phyloP scores from a whole-genome alignment of 139 green algal species.

The Marvania coccoides region DNA sequence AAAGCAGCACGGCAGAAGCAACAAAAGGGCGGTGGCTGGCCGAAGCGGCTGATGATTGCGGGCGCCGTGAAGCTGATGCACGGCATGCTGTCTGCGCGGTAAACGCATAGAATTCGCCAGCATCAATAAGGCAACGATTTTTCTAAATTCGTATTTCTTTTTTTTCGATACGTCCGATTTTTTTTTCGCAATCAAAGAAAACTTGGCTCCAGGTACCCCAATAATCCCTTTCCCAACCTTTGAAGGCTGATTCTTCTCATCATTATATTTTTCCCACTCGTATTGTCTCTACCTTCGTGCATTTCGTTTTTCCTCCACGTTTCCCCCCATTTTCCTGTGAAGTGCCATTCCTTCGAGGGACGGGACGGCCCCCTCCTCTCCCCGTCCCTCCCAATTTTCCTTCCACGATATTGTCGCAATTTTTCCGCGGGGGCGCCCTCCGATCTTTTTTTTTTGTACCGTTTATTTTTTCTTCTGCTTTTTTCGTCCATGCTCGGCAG shows the following conservation, averaged over 20 bases:
- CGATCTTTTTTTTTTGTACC: no score
- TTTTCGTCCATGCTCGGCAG: no score
- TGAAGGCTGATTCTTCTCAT: no score
- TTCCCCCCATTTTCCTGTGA: not conserved
- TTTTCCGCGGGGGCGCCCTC: no score
- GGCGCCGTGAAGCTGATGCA: slow-evolving; percentile 5
- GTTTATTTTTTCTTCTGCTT: no score
- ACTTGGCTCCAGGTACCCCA: not conserved
- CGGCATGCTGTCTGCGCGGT: not conserved
- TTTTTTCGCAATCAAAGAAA: not conserved
- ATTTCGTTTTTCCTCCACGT: not conserved
- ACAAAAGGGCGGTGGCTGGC: not conserved
- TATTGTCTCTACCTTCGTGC: not conserved
- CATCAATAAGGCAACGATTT: not conserved
- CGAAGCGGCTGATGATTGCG: not conserved
- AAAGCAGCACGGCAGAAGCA: not conserved
- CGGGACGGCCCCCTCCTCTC: no score
- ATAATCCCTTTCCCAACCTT: no score
- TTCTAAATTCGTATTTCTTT: not conserved
- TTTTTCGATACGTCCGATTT: not conserved
- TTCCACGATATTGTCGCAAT: no score
- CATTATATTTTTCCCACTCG: no score
- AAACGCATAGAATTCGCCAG: not conserved
- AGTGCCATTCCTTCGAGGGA: not conserved
- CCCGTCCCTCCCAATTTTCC: no score